Percentiles rank a stretch among this genome's conserved stretches.
phyloP scores from a whole-genome alignment of 2,329 filamentous ascomycete genomes.

The Phoma herbarum region DNA sequence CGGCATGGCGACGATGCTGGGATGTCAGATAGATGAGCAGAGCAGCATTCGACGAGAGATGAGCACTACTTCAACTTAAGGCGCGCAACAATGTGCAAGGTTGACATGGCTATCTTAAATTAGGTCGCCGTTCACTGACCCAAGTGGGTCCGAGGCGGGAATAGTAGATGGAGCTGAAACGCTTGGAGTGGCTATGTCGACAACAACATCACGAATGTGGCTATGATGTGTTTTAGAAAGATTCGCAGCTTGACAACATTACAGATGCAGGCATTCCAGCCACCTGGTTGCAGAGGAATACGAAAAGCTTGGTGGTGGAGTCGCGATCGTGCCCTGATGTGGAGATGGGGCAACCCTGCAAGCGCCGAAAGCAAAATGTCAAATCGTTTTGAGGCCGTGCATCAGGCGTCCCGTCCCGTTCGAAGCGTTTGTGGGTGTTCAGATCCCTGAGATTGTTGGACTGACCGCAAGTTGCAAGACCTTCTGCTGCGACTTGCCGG shows the following conservation, averaged over 20 bases:
- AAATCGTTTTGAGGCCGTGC: conserved; percentile 5
- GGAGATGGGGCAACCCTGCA: conserved; percentile 7
- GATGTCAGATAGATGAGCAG: background rate
- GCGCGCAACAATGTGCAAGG: conserved; percentile 4
- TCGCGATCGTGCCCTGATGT: background rate
- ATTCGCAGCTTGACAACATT: background rate
- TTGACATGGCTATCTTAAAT: conserved; percentile 12
- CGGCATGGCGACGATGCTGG: conserved; percentile 4
- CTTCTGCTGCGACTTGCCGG: background rate
- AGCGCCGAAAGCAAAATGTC: conserved; percentile 4
- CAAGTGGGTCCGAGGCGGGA: conserved; percentile 12
- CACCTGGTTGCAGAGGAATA: conserved; percentile 3
- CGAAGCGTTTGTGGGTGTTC: background rate
- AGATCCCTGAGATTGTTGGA: background rate
- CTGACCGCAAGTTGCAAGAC: conserved; percentile 4
- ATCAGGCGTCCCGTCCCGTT: conserved; percentile 11
- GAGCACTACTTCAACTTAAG: conserved; percentile 1
- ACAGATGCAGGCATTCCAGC: background rate
- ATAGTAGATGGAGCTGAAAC: conserved; percentile 16
- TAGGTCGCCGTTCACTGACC: conserved; percentile 10
- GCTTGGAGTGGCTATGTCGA: conserved; percentile 14
- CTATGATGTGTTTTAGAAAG: background rate
- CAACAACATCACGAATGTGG: background rate
- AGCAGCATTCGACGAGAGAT: background rate
- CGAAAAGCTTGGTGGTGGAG: conserved; percentile 6